A percentile compares a stretch with the other conserved stretches of the same genome.
Evolutionary conservation across 257 asterid species (phyloP).

Genomic region (Petrea volubilis): DNA sequence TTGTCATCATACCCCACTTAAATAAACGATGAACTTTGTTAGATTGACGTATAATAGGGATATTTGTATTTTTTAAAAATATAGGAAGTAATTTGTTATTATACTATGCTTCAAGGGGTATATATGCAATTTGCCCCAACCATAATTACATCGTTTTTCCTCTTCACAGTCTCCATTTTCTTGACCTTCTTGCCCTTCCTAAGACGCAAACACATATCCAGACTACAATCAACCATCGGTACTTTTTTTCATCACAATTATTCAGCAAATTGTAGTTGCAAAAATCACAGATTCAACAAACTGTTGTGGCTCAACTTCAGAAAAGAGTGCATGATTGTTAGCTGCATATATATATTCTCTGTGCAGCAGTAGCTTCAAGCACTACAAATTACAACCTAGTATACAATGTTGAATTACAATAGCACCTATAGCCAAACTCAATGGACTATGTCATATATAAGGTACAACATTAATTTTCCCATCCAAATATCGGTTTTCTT

Average conservation of each 20-base stretch:
- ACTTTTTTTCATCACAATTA: not conserved
- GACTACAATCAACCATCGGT: no score
- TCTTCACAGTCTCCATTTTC: not conserved
- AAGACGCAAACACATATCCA: not conserved
- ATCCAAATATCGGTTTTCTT: not conserved
- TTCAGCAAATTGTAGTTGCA: not conserved
- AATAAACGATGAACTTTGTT: no score
- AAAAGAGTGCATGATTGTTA: no score
- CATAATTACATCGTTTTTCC: no score
- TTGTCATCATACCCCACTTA: no score
- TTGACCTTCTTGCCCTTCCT: not conserved
- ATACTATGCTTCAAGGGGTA: no score
- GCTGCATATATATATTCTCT: not conserved
- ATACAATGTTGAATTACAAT: not conserved
- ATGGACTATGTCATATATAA: not conserved
- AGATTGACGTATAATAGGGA: no score
- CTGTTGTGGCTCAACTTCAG: not conserved
- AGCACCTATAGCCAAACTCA: not conserved
- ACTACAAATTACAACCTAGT: not conserved
- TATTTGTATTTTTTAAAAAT: no score
- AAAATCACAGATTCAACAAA: not conserved
- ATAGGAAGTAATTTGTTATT: no score
- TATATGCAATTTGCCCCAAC: no score
- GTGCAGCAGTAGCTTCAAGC: not conserved
- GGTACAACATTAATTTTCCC: not conserved